A percentile compares a stretch with the other conserved stretches of the same genome.
These are phyloP conservation scores for Lactifluus hygrophoroides DNA, from an alignment of 768 basidiomycete species.

Conservation along the genomic window DNA sequence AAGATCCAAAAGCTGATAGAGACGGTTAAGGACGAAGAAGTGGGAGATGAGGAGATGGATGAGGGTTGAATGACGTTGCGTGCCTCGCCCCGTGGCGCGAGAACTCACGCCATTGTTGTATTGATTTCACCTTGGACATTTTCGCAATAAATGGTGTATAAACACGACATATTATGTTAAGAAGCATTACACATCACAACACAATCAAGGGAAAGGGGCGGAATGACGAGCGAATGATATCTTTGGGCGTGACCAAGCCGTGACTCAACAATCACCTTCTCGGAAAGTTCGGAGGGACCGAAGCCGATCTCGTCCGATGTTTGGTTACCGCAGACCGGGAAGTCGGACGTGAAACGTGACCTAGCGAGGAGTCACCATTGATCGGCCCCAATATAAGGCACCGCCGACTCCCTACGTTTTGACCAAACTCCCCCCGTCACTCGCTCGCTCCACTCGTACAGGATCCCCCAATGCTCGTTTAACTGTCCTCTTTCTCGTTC, in stretches of 20 bases:
- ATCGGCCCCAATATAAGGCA: conserved; percentile 10
- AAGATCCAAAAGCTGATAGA: conserved; percentile 78
- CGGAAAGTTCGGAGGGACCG: conserved; percentile 14
- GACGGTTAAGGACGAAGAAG: conserved; percentile 53
- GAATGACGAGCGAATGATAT: conserved; percentile 14
- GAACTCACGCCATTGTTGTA: background rate
- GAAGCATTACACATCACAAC: background rate
- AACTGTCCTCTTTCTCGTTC: conserved; percentile 27
- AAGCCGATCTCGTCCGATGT: conserved; percentile 16
- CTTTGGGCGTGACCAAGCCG: no score
- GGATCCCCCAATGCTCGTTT: conserved; percentile 28
- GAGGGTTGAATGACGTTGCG: conserved; percentile 56
- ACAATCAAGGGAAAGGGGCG: background rate
- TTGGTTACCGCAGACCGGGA: background rate
- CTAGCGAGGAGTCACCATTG: conserved; percentile 7
- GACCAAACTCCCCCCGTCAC: conserved; percentile 37
- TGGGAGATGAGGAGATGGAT: conserved; percentile 61
- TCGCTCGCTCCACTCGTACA: conserved; percentile 20
- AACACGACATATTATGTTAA: background rate
- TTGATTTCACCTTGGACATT: conserved; percentile 4
- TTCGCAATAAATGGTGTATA: conserved; percentile 6
- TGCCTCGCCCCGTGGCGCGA: background rate
- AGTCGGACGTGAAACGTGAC: background rate
- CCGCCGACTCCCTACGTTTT: conserved; percentile 12
- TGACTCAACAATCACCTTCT: background rate